phyloP scores from a whole-genome alignment of 768 basidiomycete genomes.

The Tubosaeta sp. region DNA sequence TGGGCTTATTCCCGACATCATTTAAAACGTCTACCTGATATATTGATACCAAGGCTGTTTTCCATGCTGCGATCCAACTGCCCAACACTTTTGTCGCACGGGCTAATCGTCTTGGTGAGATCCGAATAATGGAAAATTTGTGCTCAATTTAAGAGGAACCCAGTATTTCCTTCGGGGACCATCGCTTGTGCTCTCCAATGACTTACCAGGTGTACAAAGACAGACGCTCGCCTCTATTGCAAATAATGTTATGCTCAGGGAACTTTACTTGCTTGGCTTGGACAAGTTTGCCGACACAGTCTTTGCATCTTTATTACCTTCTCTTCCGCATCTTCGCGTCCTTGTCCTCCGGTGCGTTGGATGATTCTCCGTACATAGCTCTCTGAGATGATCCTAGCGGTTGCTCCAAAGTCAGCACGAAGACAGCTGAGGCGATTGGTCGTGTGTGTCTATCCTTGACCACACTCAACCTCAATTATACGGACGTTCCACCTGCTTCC shows the following conservation, averaged over 20 bases:
- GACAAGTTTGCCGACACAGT: slow-evolving; percentile 46
- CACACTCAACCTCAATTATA: slow-evolving; percentile 57
- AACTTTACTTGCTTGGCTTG: slow-evolving; percentile 50
- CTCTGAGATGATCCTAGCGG: slow-evolving; percentile 39
- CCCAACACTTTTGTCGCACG: slow-evolving; percentile 50
- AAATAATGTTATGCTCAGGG: slow-evolving; percentile 32
- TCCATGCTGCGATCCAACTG: slow-evolving; percentile 44
- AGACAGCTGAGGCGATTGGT: slow-evolving; percentile 43
- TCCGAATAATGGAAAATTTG: not conserved
- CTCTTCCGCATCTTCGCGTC: slow-evolving; percentile 40
- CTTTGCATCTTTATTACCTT: slow-evolving; percentile 48
- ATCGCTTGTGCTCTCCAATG: slow-evolving; percentile 42
- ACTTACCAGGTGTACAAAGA: slow-evolving; percentile 49
- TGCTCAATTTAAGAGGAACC: not conserved
- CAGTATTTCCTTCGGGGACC: slow-evolving; percentile 56
- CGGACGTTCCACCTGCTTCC: slow-evolving; percentile 47
- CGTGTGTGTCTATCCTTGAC: slow-evolving; percentile 41
- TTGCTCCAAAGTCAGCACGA: slow-evolving; percentile 52
- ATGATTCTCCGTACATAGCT: slow-evolving; percentile 3
- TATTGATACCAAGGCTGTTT: slow-evolving; percentile 47
- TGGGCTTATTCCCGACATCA: slow-evolving; percentile 41
- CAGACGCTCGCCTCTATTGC: slow-evolving; percentile 45
- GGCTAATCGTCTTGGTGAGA: slow-evolving; percentile 53
- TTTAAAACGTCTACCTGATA: slow-evolving; percentile 50
- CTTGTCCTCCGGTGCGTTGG: slow-evolving; percentile 52